A percentile compares a stretch with the other conserved stretches of the same genome.
phyloP scores from a whole-genome alignment of 1,139 yeast genomes.

The Diutina ranongensis region DNA sequence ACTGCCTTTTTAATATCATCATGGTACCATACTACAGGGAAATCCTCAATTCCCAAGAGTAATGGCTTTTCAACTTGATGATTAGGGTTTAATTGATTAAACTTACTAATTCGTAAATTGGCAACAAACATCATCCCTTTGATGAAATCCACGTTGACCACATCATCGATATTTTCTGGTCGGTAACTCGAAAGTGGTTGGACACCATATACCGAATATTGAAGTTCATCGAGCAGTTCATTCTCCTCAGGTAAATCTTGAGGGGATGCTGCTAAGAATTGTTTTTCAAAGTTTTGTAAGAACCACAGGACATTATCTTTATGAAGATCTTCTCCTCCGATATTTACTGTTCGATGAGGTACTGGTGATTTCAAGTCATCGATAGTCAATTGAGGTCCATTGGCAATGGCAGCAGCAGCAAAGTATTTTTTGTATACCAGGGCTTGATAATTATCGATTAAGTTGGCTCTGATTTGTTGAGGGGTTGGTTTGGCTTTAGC shows the following conservation, averaged over 20 bases:
- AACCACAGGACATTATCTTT: neutral
- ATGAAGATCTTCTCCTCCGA: neutral
- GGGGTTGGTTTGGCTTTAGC: neutral
- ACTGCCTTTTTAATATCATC: neutral
- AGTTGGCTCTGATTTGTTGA: neutral
- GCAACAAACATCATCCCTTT: conserved; percentile 2
- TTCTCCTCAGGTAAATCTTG: neutral
- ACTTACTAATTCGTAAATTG: neutral
- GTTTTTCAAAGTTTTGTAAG: neutral
- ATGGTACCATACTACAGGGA: neutral
- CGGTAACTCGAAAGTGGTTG: neutral
- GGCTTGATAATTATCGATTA: neutral
- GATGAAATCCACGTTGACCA: neutral
- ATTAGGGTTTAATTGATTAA: neutral
- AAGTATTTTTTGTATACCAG: conserved; percentile 1
- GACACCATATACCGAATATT: neutral
- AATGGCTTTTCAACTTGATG: neutral
- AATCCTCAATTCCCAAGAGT: neutral
- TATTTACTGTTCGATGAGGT: neutral
- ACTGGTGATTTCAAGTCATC: neutral
- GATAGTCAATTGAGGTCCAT: neutral
- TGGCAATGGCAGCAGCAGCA: neutral
- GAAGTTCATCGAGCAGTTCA: neutral
- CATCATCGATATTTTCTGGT: neutral
- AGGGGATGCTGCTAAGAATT: neutral